Conservation (phyloP, 2,329 filamentous ascomycete species). For the Myriosclerotinia curreyana region DNA sequence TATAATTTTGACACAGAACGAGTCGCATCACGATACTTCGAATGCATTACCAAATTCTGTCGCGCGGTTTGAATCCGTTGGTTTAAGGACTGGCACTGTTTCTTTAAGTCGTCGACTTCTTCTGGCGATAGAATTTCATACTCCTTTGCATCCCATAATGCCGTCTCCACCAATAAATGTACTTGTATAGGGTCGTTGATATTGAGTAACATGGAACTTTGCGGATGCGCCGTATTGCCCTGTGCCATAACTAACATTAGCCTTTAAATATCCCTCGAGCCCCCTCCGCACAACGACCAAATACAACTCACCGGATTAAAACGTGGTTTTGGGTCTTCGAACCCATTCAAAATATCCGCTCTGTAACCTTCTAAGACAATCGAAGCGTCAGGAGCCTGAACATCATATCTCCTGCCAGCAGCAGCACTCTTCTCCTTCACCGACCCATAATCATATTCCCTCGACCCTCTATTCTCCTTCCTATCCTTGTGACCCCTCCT, state of each 20-base stretch:
- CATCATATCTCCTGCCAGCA: constrained; percentile 14
- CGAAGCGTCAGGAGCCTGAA: constrained; percentile 31
- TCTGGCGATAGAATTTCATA: constrained; percentile 87
- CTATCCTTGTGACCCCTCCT: constrained; percentile 1
- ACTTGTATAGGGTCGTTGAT: constrained; percentile 74
- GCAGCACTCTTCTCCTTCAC: constrained; percentile 8
- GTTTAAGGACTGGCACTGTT: constrained; percentile 69
- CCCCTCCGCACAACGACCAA: neutral
- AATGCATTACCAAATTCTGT: constrained; percentile 82
- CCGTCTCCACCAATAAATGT: constrained; percentile 90
- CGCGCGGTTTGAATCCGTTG: constrained; percentile 78
- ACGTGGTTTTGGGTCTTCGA: constrained; percentile 52
- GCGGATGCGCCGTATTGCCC: constrained; percentile 51
- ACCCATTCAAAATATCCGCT: constrained; percentile 52
- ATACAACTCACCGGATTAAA: constrained; percentile 53
- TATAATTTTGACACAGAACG: constrained; percentile 81
- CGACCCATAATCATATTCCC: constrained; percentile 8
- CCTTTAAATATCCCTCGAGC: neutral
- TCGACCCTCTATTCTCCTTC: constrained; percentile 12
- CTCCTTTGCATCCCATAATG: constrained; percentile 79
- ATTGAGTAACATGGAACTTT: constrained; percentile 57
- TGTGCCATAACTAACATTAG: constrained; percentile 35
- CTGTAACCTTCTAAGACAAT: constrained; percentile 59
- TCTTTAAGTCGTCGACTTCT: constrained; percentile 89
- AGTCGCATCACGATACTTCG: constrained; percentile 91